Percentiles rank a stretch among this genome's conserved stretches.
These are phyloP conservation scores for Cryptosporidium sp. DNA, from an alignment of 169 alveolate species.

Conservation along the genomic window DNA sequence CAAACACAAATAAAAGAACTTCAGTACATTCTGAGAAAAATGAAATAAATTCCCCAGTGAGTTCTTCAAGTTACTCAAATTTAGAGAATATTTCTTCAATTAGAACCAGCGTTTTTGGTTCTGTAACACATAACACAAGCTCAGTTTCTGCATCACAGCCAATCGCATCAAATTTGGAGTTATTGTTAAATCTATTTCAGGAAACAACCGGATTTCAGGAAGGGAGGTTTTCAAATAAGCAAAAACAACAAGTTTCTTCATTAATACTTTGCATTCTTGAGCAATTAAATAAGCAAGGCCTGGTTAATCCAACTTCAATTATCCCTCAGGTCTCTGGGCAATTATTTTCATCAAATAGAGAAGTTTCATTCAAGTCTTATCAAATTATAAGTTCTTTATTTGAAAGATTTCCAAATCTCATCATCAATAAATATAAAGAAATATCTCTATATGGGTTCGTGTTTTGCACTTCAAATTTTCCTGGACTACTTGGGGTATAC, in stretches of 20 bases:
- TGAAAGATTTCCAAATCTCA: slow-evolving; percentile 61
- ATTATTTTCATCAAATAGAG: slow-evolving; percentile 55
- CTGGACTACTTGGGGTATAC: slow-evolving; percentile 30
- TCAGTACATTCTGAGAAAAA: not conserved
- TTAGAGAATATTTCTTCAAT: slow-evolving; percentile 38
- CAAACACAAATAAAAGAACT: slow-evolving; percentile 14
- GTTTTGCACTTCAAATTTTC: slow-evolving; percentile 9
- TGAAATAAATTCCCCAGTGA: slow-evolving; percentile 43
- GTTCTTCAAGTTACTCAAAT: slow-evolving; percentile 28
- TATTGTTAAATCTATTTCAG: slow-evolving; percentile 17
- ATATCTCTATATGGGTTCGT: slow-evolving; percentile 60
- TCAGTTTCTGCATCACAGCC: slow-evolving; percentile 76
- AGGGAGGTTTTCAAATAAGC: slow-evolving; percentile 26
- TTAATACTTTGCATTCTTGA: slow-evolving; percentile 64
- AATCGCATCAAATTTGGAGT: slow-evolving; percentile 54
- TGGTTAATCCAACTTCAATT: slow-evolving; percentile 73
- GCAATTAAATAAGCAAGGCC: slow-evolving; percentile 67
- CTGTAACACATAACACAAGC: slow-evolving; percentile 10
- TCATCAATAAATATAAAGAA: slow-evolving; percentile 56
- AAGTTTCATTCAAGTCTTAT: slow-evolving; percentile 40
- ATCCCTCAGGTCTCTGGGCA: slow-evolving; percentile 65
- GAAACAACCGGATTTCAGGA: slow-evolving; percentile 5
- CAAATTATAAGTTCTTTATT: slow-evolving; percentile 45
- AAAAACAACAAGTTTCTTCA: slow-evolving; percentile 42
- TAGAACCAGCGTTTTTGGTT: slow-evolving; percentile 22